Conservation (phyloP, 371 early-diverging fungal genomes). For the Phascolomyces articulosus region DNA sequence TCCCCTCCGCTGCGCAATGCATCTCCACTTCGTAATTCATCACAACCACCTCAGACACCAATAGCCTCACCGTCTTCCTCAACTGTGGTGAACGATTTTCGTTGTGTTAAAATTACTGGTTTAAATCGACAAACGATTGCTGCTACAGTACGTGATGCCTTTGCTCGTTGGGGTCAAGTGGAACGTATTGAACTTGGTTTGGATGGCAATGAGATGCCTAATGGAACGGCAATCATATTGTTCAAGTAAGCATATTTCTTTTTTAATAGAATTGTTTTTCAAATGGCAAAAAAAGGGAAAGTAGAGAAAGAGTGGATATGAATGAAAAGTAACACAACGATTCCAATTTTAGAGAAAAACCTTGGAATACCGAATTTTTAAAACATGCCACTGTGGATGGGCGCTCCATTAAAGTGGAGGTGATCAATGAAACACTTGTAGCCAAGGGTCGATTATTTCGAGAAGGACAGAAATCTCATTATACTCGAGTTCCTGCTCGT, state of each 20-base stretch:
- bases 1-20: no score
- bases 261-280: neutral
- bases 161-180: slow-evolving; percentile 22
- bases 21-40: no score
- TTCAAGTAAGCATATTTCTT: slow-evolving; percentile 17
- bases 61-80: no score
- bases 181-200: slow-evolving; percentile 17
- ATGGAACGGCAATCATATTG: slow-evolving; percentile 20
- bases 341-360: slow-evolving; percentile 5
- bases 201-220: slow-evolving; percentile 17
- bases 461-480: neutral
- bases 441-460: neutral
- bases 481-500: neutral
- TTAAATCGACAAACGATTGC: slow-evolving; percentile 20
- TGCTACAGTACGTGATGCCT: slow-evolving; percentile 17
- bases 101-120: slow-evolving; percentile 14
- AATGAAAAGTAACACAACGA: neutral
- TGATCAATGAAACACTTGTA: slow-evolving; percentile 1
- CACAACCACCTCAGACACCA: no score
- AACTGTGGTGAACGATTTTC: neutral
- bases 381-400: slow-evolving; percentile 18
- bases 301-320: no score
- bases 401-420: slow-evolving; percentile 11
- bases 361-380: slow-evolving; percentile 9
- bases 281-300: neutral